Evolutionary conservation across 768 basidiomycete genomes (phyloP).

Genomic region (Sarcodon aspratus): DNA sequence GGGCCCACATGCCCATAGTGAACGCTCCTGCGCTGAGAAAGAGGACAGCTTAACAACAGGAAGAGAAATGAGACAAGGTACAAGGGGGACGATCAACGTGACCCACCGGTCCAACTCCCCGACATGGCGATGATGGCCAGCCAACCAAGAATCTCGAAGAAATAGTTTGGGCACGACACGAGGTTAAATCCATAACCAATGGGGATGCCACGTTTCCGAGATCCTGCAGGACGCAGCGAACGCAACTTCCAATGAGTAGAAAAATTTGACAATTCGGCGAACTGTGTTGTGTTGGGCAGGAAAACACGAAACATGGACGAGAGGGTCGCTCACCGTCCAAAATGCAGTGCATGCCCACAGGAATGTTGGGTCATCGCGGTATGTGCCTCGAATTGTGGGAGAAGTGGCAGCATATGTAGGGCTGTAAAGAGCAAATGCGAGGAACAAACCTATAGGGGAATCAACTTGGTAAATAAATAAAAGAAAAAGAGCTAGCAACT

Average conservation of each 20-base stretch:
- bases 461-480: too few relatives aligned
- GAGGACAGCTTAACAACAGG: slow-evolving; percentile 31
- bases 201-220: slow-evolving; percentile 75
- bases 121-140: slow-evolving; percentile 63
- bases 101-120: slow-evolving; percentile 60
- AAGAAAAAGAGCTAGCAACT: too few relatives aligned
- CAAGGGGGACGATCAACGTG: neutral
- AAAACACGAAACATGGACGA: slow-evolving; percentile 1
- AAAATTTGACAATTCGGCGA: slow-evolving; percentile 78
- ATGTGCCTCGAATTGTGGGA: slow-evolving; percentile 48
- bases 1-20: slow-evolving; percentile 81
- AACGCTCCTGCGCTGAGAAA: slow-evolving; percentile 52
- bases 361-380: slow-evolving; percentile 55
- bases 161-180: slow-evolving; percentile 88
- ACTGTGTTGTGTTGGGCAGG: slow-evolving; percentile 32
- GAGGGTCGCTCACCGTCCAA: slow-evolving; percentile 55
- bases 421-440: slow-evolving; percentile 75
- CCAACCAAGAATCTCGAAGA: slow-evolving; percentile 79
- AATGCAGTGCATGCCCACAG: slow-evolving; percentile 53
- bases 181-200: slow-evolving; percentile 81
- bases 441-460: slow-evolving; percentile 62
- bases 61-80: too few relatives aligned
- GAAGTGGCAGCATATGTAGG: slow-evolving; percentile 63
- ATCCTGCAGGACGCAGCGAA: slow-evolving; percentile 70
- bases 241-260: slow-evolving; percentile 75